A percentile compares a stretch with the other conserved stretches of the same genome.
Evolutionary conservation across 2,329 filamentous ascomycete species (phyloP).

Genomic region (Diplocarpon rosae): DNA sequence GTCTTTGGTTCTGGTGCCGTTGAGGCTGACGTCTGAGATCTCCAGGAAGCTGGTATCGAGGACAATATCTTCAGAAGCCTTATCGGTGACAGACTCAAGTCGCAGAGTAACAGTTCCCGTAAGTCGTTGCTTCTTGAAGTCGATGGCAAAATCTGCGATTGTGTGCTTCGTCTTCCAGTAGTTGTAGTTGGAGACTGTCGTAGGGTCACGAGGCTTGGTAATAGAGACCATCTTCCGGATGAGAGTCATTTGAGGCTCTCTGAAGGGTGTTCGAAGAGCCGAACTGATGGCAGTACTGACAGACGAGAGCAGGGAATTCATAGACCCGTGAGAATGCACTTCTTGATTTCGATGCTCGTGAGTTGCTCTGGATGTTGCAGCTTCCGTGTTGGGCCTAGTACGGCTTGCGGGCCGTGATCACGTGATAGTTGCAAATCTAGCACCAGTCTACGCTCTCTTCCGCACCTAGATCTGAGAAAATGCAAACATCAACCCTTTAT

Average conservation of each 20-base stretch:
- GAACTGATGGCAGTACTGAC: constrained; percentile 12
- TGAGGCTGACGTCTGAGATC: constrained; percentile 59
- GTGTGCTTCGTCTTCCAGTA: constrained; percentile 80
- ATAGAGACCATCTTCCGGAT: constrained; percentile 19
- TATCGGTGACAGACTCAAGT: constrained; percentile 66
- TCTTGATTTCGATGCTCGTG: not conserved
- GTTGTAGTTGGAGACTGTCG: constrained; percentile 85
- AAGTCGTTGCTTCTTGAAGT: constrained; percentile 71
- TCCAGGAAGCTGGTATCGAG: constrained; percentile 81
- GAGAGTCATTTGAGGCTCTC: constrained; percentile 1
- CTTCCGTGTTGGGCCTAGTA: not conserved
- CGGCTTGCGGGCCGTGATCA: not conserved
- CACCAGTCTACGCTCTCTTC: too few species aligned
- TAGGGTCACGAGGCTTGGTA: constrained; percentile 55
- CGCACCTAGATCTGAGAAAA: too few species aligned
- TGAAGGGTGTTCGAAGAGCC: constrained; percentile 7
- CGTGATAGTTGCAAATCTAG: not conserved
- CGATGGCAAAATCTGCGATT: constrained; percentile 66
- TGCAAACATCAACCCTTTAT: too few species aligned
- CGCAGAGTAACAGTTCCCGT: constrained; percentile 66
- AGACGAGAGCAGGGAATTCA: constrained; percentile 14
- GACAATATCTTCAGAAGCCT: constrained; percentile 63
- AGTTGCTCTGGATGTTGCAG: not conserved
- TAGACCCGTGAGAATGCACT: constrained; percentile 3
- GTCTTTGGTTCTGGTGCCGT: constrained; percentile 46